Evolutionary conservation across 2,329 filamentous ascomycete genomes (phyloP), one percentile per base, ranked within the genome.

Genomic region (Talaromyces funiculosus): DNA sequence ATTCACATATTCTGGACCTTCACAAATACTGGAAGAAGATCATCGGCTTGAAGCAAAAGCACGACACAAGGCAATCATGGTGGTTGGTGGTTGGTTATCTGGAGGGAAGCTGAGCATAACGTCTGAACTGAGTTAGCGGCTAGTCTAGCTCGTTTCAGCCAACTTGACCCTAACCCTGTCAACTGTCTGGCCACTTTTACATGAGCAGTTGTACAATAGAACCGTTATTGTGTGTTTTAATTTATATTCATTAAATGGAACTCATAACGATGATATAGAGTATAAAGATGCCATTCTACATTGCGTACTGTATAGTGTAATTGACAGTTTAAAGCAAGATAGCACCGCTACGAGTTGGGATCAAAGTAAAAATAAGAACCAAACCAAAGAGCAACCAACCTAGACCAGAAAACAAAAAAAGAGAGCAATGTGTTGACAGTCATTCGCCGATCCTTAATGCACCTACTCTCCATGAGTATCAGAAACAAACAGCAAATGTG

Each of bases 401-500:
- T 12, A 38, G 33, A 47, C 24, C 16, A 57, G 33, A 31, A 40
- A n/a, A n/a, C n/a, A n/a, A n/a, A n/a, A n/a, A n/a, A 51, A 49
- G 29, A 38, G 31, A 57, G 37, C 18, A 43, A 59, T 54, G 33
- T 35, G 51, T 54, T 54, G 47, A 43, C 40, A 59, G 31, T 59
- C 26, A 59, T 59, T 61, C 60, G 62, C 62, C 62, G 38, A 47
- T 59, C 60, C 60, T 33, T 56, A 31, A 54, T 59, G 51, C 60
- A 53, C 60, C 59, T 43, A 59, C 55, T 51, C 58, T 58, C 55
- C 54, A 59, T 31, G 42, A 55, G 40, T 49, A 49, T 37, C 10
- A 54, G 45, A 49, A 54, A 45, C 33, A 55, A 54, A 42, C 35
- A 33, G 8, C 20, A 18, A 18, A 29, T 35, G 37, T 31, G 47